Evolutionary conservation across 163 green algal species (phyloP).

Genomic region (Scenedesmus sp.): DNA sequence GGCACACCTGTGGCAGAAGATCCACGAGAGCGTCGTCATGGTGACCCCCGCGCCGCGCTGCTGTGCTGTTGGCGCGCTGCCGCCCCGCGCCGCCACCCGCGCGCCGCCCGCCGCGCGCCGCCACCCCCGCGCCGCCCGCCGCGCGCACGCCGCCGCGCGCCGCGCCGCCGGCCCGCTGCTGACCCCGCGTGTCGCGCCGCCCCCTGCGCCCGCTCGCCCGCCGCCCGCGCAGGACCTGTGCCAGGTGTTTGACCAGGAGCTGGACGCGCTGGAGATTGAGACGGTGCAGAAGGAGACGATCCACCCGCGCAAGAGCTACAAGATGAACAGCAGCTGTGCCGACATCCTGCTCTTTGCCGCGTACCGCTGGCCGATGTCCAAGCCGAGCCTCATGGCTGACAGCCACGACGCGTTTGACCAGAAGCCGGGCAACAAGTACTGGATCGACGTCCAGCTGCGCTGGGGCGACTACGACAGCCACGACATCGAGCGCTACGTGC

Average conservation of each 20-base stretch:
- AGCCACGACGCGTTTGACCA: constrained; percentile 97
- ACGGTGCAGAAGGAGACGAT: constrained; percentile 99
- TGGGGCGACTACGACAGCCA: constrained; percentile 99
- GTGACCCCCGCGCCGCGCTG: neutral
- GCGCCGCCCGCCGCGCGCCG: too few species aligned
- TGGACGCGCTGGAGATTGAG: constrained; percentile 99
- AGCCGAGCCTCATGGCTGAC: constrained; percentile 97
- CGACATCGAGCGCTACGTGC: constrained; percentile 99
- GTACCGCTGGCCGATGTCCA: constrained; percentile 95
- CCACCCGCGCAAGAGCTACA: constrained; percentile 99
- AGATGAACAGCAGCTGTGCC: constrained; percentile 97
- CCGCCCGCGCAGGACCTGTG: constrained; percentile 50
- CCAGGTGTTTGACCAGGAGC: constrained; percentile 90
- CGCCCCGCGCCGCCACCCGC: too few species aligned
- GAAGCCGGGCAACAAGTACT: constrained; percentile 99
- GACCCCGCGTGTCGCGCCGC: neutral
- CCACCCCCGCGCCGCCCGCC: too few species aligned
- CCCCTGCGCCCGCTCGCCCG: neutral
- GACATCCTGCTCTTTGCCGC: constrained; percentile 99
- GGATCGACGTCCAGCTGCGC: constrained; percentile 92
- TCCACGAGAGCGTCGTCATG: constrained; percentile 99
- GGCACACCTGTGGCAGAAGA: constrained; percentile 99
- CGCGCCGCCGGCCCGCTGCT: neutral
- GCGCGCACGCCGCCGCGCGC: too few species aligned
- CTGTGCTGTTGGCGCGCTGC: too few species aligned